phyloP scores from a whole-genome alignment of 1,139 yeast genomes.

The Nakaseomyces bracarensis region DNA sequence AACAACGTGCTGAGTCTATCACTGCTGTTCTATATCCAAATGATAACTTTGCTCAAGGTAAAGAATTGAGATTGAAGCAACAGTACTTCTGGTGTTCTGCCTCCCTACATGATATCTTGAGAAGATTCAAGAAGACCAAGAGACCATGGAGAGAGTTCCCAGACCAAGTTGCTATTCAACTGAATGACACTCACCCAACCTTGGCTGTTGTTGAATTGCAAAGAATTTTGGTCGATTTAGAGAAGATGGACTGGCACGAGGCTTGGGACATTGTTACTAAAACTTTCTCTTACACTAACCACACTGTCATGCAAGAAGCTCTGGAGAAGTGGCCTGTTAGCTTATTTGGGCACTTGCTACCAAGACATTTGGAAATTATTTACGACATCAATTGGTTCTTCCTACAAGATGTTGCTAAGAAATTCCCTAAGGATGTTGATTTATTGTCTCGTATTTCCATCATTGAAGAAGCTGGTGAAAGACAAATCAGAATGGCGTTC shows the following conservation, averaged over 20 bases:
- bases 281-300: constrained; percentile 90
- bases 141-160: constrained; percentile 78
- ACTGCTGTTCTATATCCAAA: constrained; percentile 90
- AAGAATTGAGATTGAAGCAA: constrained; percentile 86
- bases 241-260: constrained; percentile 67
- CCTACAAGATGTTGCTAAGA: constrained; percentile 64
- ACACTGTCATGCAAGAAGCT: constrained; percentile 92
- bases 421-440: constrained; percentile 65
- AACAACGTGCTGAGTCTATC: constrained; percentile 84
- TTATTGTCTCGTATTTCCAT: constrained; percentile 66
- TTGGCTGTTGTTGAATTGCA: constrained; percentile 85
- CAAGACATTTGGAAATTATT: constrained; percentile 86
- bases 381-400: constrained; percentile 78
- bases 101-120: constrained; percentile 79
- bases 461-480: constrained; percentile 72
- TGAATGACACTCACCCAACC: constrained; percentile 94
- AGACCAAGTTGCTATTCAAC: constrained; percentile 82
- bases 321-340: constrained; percentile 93
- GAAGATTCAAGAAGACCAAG: constrained; percentile 77
- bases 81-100: constrained; percentile 98
- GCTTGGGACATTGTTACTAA: constrained; percentile 80
- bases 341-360: constrained; percentile 65
- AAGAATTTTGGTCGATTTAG: constrained; percentile 77
- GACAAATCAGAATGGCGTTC: constrained; percentile 86
- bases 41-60: constrained; percentile 86